A percentile compares a stretch with the other conserved stretches of the same genome.
These are phyloP conservation scores for Cyclotella sp. DNA, from an alignment of 108 stramenopile genomes.

Conservation along the genomic window DNA sequence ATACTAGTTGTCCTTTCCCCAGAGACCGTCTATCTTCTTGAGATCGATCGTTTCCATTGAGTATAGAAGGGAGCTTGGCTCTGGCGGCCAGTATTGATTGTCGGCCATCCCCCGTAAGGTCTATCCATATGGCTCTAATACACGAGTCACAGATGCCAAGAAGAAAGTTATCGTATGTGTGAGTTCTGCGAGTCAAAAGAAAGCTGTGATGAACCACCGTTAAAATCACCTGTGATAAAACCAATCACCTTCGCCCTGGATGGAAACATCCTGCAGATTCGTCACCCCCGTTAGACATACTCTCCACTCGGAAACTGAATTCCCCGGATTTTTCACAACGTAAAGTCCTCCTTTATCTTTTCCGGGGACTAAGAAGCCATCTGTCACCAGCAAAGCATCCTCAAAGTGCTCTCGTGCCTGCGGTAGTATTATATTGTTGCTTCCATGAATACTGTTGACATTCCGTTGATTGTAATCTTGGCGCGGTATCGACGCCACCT, in stretches of 20 bases:
- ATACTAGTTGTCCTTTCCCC: slow-evolving; percentile 77
- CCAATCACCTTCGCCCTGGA: slow-evolving; percentile 76
- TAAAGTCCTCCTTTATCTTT: slow-evolving; percentile 93
- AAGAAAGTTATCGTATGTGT: slow-evolving; percentile 5
- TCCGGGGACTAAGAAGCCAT: slow-evolving; percentile 96
- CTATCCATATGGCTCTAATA: slow-evolving; percentile 84
- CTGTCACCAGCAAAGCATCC: slow-evolving; percentile 87
- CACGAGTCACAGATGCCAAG: not conserved
- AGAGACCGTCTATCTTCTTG: slow-evolving; percentile 12
- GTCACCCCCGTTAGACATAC: slow-evolving; percentile 64
- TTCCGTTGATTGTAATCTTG: slow-evolving; percentile 17
- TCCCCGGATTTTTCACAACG: slow-evolving; percentile 76
- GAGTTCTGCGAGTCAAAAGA: not conserved
- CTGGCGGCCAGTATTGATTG: slow-evolving; percentile 91
- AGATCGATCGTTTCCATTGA: slow-evolving; percentile 31
- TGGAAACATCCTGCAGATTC: slow-evolving; percentile 32
- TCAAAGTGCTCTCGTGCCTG: slow-evolving; percentile 28
- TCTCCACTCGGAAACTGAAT: slow-evolving; percentile 63
- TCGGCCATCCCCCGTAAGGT: slow-evolving; percentile 89
- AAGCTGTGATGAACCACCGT: not conserved
- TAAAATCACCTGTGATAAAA: slow-evolving; percentile 84
- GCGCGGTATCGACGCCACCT: slow-evolving; percentile 75
- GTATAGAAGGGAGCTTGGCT: slow-evolving; percentile 62
- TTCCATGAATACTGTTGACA: not conserved
- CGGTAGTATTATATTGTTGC: not conserved